These are phyloP conservation scores for Ceratobasidium sp. DNA, from an alignment of 1,284 basidiomycete species.

Conservation along the genomic window DNA sequence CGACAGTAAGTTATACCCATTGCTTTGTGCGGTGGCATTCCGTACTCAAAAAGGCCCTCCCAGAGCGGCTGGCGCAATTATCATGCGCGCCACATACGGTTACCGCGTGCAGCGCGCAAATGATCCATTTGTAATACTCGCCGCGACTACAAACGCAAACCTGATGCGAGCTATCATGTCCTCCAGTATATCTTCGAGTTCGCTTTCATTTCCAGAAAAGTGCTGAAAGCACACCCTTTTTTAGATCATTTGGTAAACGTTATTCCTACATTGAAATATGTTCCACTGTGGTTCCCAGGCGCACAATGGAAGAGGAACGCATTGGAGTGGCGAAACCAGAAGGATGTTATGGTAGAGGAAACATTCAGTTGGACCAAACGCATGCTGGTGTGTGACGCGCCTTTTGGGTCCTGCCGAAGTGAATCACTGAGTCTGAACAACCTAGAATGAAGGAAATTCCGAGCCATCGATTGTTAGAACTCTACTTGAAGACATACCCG, in stretches of 20 bases:
- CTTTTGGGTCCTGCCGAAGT: too few species aligned
- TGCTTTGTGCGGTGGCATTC: background rate
- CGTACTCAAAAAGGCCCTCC: background rate
- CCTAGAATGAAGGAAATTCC: conserved; percentile 18
- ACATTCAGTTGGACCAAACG: conserved; percentile 35
- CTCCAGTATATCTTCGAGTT: conserved; percentile 43
- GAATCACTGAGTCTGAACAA: background rate
- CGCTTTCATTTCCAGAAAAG: conserved; percentile 43
- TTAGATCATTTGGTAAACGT: conserved; percentile 47
- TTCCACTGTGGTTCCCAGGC: conserved; percentile 39
- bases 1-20: conserved; percentile 25
- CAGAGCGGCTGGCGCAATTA: conserved; percentile 15
- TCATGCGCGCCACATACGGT: conserved; percentile 43
- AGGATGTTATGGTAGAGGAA: conserved; percentile 17
- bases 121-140: conserved; percentile 8
- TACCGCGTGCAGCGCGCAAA: conserved; percentile 44
- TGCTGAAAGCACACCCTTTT: conserved; percentile 29
- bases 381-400: background rate
- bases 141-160: conserved; percentile 41
- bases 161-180: conserved; percentile 51
- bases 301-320: conserved; percentile 38
- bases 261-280: conserved; percentile 47
- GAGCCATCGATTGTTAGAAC: conserved; percentile 31
- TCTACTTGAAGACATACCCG: conserved; percentile 24
- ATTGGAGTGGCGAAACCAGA: conserved; percentile 25